Percentiles rank a stretch among this genome's conserved stretches.
Conservation (phyloP, 2,329 filamentous ascomycete species). For the Pseudogymnoascus sp. region DNA sequence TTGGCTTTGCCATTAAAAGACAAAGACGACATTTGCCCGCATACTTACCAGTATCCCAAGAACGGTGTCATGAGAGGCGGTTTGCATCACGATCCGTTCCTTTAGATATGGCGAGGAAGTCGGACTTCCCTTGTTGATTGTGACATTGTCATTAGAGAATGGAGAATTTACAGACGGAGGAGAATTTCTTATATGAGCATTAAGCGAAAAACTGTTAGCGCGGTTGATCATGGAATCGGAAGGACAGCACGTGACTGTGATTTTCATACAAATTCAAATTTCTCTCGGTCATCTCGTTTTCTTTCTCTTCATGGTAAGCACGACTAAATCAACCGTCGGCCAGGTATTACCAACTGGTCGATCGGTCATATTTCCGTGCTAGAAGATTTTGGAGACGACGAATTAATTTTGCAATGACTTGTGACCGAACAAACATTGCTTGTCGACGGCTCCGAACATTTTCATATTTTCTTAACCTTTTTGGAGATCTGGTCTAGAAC, state of each 20-base stretch:
- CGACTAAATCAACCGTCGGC: conserved; percentile 25
- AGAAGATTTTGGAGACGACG: conserved; percentile 12
- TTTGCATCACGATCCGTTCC: background rate
- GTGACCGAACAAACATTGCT: background rate
- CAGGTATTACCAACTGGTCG: conserved; percentile 21
- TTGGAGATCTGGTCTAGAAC: background rate
- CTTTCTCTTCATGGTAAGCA: conserved; percentile 19
- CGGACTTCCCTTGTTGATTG: background rate
- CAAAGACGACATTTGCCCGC: background rate
- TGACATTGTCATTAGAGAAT: background rate
- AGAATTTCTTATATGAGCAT: conserved; percentile 7
- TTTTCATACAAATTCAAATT: background rate
- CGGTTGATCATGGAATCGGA: conserved; percentile 9
- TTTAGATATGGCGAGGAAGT: background rate
- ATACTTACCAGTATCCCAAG: background rate
- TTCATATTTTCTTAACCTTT: background rate
- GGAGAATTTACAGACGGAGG: background rate
- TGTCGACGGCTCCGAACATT: background rate
- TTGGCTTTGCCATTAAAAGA: background rate
- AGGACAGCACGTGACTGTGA: background rate
- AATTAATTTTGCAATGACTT: background rate
- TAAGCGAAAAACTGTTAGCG: conserved; percentile 5
- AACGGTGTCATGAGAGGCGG: background rate
- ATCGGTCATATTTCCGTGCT: conserved; percentile 26
- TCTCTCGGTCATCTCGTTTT: background rate